A percentile compares a stretch with the other conserved stretches of the same genome.
Conservation (phyloP, 768 basidiomycete genomes). For the Suillus variegatus region DNA sequence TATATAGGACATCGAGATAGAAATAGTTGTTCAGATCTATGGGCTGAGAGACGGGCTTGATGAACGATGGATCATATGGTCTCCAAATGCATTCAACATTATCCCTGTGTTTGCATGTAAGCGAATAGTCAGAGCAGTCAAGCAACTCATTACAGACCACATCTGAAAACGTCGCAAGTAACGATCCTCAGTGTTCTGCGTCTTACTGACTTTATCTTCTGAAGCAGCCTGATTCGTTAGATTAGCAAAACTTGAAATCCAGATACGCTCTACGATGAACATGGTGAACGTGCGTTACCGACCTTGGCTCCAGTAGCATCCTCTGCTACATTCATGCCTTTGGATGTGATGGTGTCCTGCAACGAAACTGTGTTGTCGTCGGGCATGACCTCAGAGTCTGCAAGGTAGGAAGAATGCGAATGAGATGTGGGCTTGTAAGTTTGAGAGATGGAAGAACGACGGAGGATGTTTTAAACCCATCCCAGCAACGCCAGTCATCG, state of each 20-base stretch:
- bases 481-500: not conserved
- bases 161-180: not conserved
- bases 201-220: not conserved
- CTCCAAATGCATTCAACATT: fast-evolving
- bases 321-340: not conserved
- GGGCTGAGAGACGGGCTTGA: conserved; percentile 12
- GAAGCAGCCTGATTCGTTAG: not conserved
- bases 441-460: not conserved
- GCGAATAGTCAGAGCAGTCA: not conserved
- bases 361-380: not conserved
- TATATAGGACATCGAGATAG: conserved; percentile 8
- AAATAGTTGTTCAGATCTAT: conserved; percentile 22
- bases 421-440: not conserved
- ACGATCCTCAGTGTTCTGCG: not conserved
- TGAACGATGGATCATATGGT: conserved; percentile 7
- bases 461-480: not conserved
- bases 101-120: conserved; percentile 2
- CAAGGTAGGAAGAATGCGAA: not conserved
- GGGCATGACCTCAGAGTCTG: not conserved
- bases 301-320: not conserved
- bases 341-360: not conserved
- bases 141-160: not conserved
- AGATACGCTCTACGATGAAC: not conserved
- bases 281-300: not conserved
- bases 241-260: not conserved